Conservation (phyloP, 2,329 filamentous ascomycete genomes). For the Aspergillus floridensis region DNA sequence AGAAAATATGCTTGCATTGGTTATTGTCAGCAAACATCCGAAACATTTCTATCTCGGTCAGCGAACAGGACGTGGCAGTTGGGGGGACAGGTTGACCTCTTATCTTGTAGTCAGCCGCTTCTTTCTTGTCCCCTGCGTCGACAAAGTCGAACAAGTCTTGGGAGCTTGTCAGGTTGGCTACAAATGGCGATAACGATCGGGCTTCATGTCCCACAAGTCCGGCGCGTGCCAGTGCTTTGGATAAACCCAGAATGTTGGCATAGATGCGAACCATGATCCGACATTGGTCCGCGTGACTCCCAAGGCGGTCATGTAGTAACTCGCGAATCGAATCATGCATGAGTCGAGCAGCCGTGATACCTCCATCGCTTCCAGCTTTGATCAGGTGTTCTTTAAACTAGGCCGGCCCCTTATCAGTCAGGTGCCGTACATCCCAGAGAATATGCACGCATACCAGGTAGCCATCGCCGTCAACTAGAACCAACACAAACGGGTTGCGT, state of each 20-base stretch:
- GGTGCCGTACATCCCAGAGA: constrained; percentile 50
- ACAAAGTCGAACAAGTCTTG: constrained; percentile 61
- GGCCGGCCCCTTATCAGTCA: constrained; percentile 4
- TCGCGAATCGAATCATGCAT: constrained; percentile 53
- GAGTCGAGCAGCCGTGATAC: constrained; percentile 54
- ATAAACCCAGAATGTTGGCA: constrained; percentile 55
- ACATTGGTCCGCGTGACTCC: constrained; percentile 50
- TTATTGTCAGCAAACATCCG: constrained; percentile 55
- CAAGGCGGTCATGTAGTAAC: constrained; percentile 43
- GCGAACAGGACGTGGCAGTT: not conserved
- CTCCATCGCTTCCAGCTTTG: constrained; percentile 52
- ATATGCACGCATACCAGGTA: constrained; percentile 41
- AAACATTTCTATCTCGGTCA: constrained; percentile 33
- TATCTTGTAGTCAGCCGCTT: constrained; percentile 61
- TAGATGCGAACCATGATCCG: constrained; percentile 57
- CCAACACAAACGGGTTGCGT: constrained; percentile 58
- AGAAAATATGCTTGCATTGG: constrained; percentile 64
- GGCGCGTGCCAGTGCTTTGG: constrained; percentile 49
- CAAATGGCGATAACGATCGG: constrained; percentile 56
- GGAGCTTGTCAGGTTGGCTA: constrained; percentile 56
- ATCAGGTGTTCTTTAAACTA: constrained; percentile 61
- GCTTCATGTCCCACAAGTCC: constrained; percentile 55
- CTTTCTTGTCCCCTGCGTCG: constrained; percentile 61
- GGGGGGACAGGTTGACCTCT: constrained; percentile 39
- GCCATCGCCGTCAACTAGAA: constrained; percentile 62